These are phyloP conservation scores for Xanthoconium stramineum DNA, from an alignment of 768 basidiomycete genomes.

Conservation along the genomic window DNA sequence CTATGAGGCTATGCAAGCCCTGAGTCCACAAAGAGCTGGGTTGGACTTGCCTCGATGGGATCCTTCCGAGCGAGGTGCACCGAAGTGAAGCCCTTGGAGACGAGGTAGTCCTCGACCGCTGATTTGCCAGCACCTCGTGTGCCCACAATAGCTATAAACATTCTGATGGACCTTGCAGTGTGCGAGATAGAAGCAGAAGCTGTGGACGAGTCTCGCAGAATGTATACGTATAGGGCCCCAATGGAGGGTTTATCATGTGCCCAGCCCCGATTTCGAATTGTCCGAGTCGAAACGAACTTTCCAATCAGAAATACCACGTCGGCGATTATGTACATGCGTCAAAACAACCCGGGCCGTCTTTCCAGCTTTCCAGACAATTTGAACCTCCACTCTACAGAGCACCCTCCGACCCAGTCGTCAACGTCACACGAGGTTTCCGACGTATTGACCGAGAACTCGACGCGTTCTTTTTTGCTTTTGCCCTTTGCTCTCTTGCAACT, in stretches of 20 bases:
- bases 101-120: constrained; percentile 56
- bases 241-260: neutral
- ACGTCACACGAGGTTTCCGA: constrained; percentile 22
- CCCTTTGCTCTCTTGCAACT: constrained; percentile 56
- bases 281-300: neutral
- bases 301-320: neutral
- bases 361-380: neutral
- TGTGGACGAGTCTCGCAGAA: neutral
- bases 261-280: neutral
- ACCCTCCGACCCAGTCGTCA: constrained; percentile 11
- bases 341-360: neutral
- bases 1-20: constrained; percentile 8
- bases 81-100: constrained; percentile 53
- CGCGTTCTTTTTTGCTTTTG: constrained; percentile 39
- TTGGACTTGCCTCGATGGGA: constrained; percentile 15
- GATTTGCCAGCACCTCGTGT: constrained; percentile 62
- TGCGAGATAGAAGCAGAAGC: neutral
- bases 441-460: constrained; percentile 5
- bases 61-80: constrained; percentile 38
- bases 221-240: no score
- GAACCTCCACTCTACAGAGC: neutral
- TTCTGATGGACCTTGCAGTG: constrained; percentile 21
- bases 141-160: constrained; percentile 71
- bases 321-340: no score
- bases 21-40: neutral